Percentiles rank a stretch among this genome's conserved stretches.
Conservation (phyloP, 768 basidiomycete species). For the Lactifluus echinatus region DNA sequence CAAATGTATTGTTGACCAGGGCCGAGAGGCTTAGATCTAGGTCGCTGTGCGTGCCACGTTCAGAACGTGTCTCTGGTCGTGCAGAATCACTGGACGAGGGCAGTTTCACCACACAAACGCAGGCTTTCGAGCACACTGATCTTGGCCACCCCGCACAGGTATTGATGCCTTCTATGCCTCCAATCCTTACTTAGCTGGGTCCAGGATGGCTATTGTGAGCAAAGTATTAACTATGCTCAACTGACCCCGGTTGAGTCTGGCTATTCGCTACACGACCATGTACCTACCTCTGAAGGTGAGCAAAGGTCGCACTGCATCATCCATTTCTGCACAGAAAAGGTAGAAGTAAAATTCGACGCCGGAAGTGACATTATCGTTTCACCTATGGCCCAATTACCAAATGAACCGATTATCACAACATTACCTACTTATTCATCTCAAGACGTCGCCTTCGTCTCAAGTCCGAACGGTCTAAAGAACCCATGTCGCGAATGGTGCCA, state of each 20-base stretch:
- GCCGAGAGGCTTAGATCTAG: constrained; percentile 2
- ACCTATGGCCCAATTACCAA: not conserved
- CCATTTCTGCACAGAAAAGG: not conserved
- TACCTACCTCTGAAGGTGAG: not conserved
- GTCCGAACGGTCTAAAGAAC: not conserved
- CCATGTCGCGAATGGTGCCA: not conserved
- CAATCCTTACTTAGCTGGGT: not conserved
- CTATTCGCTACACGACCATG: too few species aligned
- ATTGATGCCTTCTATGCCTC: not conserved
- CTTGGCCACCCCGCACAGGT: not conserved
- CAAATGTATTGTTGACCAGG: constrained; percentile 8
- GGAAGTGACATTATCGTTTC: not conserved
- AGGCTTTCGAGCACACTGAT: not conserved
- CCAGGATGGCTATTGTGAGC: not conserved
- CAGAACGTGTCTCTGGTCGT: not conserved
- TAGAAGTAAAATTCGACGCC: not conserved
- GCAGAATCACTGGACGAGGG: not conserved
- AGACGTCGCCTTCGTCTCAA: not conserved
- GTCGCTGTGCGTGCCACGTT: not conserved
- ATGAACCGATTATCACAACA: not conserved
- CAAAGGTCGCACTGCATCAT: not conserved
- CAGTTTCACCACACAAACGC: not conserved
- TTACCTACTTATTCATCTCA: not conserved
- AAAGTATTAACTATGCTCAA: not conserved
- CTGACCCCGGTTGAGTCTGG: not conserved